phyloP scores from a whole-genome alignment of 2,329 filamentous ascomycete species.

The Microcera coccophila region DNA sequence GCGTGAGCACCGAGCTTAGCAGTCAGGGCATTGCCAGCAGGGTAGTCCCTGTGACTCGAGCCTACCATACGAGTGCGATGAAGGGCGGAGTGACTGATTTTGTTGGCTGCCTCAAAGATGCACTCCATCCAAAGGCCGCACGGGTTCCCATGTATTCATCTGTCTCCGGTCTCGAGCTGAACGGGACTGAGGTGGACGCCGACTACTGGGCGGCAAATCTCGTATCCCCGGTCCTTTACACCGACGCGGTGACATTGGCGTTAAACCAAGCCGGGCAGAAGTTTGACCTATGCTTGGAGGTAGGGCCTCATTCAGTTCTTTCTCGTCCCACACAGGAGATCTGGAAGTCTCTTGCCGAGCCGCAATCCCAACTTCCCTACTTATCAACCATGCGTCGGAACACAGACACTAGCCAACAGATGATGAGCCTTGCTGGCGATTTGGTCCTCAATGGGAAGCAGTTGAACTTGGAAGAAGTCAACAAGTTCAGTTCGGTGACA shows the following conservation, averaged over 20 bases:
- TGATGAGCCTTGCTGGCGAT: slow-evolving; percentile 19
- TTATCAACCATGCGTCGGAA: slow-evolving; percentile 22
- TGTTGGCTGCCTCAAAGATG: slow-evolving; percentile 11
- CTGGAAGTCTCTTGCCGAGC: slow-evolving; percentile 10
- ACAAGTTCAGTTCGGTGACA: slow-evolving; percentile 6
- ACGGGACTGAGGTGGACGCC: slow-evolving; percentile 18
- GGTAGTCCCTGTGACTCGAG: slow-evolving; percentile 17
- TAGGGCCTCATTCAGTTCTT: slow-evolving; percentile 20
- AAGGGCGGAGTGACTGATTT: slow-evolving; percentile 18
- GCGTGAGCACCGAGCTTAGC: slow-evolving; percentile 13
- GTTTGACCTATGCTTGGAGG: slow-evolving; percentile 16
- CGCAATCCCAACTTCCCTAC: slow-evolving; percentile 14
- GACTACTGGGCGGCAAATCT: slow-evolving; percentile 22
- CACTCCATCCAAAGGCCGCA: slow-evolving; percentile 13
- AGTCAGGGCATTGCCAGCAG: slow-evolving; percentile 16
- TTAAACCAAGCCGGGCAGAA: slow-evolving; percentile 13
- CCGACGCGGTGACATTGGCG: slow-evolving; percentile 20
- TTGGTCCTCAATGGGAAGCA: slow-evolving; percentile 20
- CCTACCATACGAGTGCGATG: slow-evolving; percentile 21
- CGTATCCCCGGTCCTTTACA: slow-evolving; percentile 22
- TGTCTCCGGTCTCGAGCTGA: slow-evolving; percentile 14
- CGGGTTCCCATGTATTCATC: slow-evolving; percentile 20
- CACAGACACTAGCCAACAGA: slow-evolving; percentile 17
- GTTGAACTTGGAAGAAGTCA: slow-evolving; percentile 16
- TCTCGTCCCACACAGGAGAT: slow-evolving; percentile 22